Evolutionary conservation across 2,329 filamentous ascomycete genomes (phyloP).

Genomic region (Chrysosphaeria jannelii): DNA sequence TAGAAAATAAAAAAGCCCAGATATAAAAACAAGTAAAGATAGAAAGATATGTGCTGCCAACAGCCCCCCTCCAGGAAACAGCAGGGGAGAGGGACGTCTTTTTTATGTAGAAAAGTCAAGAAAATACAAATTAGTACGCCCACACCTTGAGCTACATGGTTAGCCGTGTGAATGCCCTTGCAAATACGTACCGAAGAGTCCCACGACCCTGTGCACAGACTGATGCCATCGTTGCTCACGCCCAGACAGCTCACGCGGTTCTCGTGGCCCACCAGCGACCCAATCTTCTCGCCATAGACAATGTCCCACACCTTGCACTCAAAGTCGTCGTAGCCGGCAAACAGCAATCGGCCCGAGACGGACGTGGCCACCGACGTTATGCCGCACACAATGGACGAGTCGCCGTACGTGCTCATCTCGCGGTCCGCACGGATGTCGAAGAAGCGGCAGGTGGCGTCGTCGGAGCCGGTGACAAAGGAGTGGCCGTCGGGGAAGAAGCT

Average conservation of each 20-base stretch:
- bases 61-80: too few relatives aligned
- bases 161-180: conserved; percentile 8
- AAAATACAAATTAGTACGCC: conserved; percentile 50
- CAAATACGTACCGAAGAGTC: conserved; percentile 62
- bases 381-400: conserved; percentile 72
- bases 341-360: conserved; percentile 77
- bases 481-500: conserved; percentile 99
- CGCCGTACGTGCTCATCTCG: conserved; percentile 36
- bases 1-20: too few relatives aligned
- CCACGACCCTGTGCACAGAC: conserved; percentile 97
- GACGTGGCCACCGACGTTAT: conserved; percentile 97
- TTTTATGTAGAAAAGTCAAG: not conserved
- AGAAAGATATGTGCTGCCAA: too few relatives aligned
- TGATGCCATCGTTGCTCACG: conserved; percentile 97
- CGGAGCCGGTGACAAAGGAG: conserved; percentile 90
- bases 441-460: conserved; percentile 86
- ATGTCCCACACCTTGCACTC: conserved; percentile 99
- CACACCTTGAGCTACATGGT: conserved; percentile 47
- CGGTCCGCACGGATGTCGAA: conserved; percentile 95
- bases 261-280: conserved; percentile 86
- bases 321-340: conserved; percentile 95
- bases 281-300: conserved; percentile 85
- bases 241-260: conserved; percentile 97
- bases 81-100: conserved; percentile 4
- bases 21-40: too few relatives aligned